A percentile compares a stretch with the other conserved stretches of the same genome.
Conservation (phyloP, 2,329 filamentous ascomycete genomes). For the Penicillium italicum region DNA sequence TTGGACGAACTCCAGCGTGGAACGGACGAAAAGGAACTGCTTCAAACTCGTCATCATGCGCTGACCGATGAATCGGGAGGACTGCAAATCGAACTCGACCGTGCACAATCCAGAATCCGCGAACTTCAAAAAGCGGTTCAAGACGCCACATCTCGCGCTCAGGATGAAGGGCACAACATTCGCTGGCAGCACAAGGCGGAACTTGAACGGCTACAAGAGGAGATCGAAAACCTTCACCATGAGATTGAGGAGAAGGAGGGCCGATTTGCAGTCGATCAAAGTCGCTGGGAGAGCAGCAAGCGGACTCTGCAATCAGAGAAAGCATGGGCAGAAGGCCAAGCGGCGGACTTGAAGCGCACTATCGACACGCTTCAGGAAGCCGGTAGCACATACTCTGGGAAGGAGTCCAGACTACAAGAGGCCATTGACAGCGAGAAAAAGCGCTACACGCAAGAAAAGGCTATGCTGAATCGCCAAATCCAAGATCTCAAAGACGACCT, state of each 20-base stretch:
- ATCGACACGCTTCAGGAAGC: constrained; percentile 66
- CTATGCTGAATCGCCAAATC: constrained; percentile 67
- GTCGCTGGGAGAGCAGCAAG: constrained; percentile 68
- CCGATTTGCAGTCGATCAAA: constrained; percentile 65
- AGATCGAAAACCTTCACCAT: constrained; percentile 60
- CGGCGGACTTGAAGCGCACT: constrained; percentile 63
- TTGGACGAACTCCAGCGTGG: constrained; percentile 59
- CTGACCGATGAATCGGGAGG: constrained; percentile 62
- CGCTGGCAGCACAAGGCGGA: constrained; percentile 54
- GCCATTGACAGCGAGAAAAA: constrained; percentile 68
- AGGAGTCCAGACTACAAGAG: constrained; percentile 65
- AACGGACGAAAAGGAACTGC: constrained; percentile 61
- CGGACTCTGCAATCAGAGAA: constrained; percentile 63
- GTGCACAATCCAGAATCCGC: constrained; percentile 42
- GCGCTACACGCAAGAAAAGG: constrained; percentile 69
- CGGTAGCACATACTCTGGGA: constrained; percentile 64
- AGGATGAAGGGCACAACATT: constrained; percentile 60
- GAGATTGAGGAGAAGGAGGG: constrained; percentile 67
- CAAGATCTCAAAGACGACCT: constrained; percentile 70
- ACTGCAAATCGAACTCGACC: constrained; percentile 62
- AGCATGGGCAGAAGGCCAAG: constrained; percentile 64
- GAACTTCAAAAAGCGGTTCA: constrained; percentile 51
- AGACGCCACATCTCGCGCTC: constrained; percentile 55
- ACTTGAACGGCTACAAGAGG: constrained; percentile 52
- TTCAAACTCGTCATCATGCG: constrained; percentile 66